Evolutionary conservation across 169 alveolate genomes (phyloP).

Genomic region (Plasmodium inui): DNA sequence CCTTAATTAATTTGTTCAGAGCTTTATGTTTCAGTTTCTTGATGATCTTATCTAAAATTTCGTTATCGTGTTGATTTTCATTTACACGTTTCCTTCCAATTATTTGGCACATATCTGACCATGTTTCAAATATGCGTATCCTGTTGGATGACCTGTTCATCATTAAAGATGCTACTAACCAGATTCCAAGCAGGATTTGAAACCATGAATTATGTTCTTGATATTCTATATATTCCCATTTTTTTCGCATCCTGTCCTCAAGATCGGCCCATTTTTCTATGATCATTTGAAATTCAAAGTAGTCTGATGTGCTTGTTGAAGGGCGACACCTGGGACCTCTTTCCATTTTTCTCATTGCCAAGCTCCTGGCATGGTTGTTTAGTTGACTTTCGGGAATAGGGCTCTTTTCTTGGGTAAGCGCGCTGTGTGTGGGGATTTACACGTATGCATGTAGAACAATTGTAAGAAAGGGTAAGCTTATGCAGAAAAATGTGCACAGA

Average conservation of each 20-base stretch:
- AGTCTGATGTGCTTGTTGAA: background rate
- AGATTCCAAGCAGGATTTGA: background rate
- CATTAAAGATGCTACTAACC: conserved; percentile 8
- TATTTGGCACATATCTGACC: conserved; percentile 1
- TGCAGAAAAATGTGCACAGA: background rate
- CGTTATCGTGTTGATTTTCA: conserved; percentile 3
- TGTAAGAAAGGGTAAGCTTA: background rate
- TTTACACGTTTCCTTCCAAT: background rate
- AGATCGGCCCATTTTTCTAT: conserved; percentile 6
- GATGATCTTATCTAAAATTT: background rate
- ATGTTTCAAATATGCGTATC: background rate
- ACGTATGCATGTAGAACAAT: background rate
- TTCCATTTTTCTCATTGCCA: background rate
- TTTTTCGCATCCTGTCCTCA: background rate
- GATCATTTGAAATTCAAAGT: background rate
- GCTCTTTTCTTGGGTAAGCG: background rate
- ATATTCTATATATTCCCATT: background rate
- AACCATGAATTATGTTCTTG: background rate
- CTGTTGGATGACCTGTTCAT: background rate
- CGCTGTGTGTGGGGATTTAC: background rate
- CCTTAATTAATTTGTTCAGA: background rate
- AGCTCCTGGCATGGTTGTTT: background rate
- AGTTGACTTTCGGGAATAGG: background rate
- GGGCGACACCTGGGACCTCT: background rate
- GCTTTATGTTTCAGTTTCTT: conserved; percentile 17